phyloP scores from a whole-genome alignment of 2,329 filamentous ascomycete species.

The Lomentospora prolificans region DNA sequence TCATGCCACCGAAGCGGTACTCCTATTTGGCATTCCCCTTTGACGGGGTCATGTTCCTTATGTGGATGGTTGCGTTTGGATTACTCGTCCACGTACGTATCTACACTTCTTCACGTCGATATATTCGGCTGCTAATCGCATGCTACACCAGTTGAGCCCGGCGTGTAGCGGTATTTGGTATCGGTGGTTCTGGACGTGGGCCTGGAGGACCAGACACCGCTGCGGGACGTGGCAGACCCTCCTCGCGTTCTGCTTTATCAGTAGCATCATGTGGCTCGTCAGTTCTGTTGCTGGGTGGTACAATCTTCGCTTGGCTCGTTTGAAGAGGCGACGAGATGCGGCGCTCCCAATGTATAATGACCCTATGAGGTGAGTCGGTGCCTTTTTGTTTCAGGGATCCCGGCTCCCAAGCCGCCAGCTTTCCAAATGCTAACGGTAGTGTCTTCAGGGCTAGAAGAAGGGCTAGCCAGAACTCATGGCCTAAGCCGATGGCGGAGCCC shows the following conservation, averaged over 20 bases:
- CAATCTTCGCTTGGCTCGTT: background rate
- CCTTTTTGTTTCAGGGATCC: too few species aligned
- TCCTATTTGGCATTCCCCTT: constrained; percentile 17
- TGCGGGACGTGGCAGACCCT: constrained; percentile 15
- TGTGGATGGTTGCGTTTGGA: constrained; percentile 19
- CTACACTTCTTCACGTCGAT: background rate
- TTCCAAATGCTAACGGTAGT: background rate
- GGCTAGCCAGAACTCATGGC: background rate
- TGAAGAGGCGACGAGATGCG: background rate
- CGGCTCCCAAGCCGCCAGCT: background rate
- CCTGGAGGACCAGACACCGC: constrained; percentile 18
- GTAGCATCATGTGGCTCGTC: constrained; percentile 13
- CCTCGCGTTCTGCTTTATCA: constrained; percentile 17
- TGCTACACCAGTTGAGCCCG: background rate
- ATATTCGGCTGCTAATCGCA: background rate
- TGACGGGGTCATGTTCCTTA: constrained; percentile 17
- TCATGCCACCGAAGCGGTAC: constrained; percentile 14
- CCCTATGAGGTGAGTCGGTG: background rate
- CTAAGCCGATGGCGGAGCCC: background rate
- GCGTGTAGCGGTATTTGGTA: constrained; percentile 15
- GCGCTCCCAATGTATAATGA: background rate
- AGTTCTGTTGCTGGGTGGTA: constrained; percentile 13
- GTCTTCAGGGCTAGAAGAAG: background rate
- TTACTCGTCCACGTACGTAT: constrained; percentile 15
- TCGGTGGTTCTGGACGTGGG: constrained; percentile 18